Percentiles rank a stretch among this genome's conserved stretches.
phyloP scores from a whole-genome alignment of 2,329 filamentous ascomycete genomes.

The Pestalotiopsis sp. region DNA sequence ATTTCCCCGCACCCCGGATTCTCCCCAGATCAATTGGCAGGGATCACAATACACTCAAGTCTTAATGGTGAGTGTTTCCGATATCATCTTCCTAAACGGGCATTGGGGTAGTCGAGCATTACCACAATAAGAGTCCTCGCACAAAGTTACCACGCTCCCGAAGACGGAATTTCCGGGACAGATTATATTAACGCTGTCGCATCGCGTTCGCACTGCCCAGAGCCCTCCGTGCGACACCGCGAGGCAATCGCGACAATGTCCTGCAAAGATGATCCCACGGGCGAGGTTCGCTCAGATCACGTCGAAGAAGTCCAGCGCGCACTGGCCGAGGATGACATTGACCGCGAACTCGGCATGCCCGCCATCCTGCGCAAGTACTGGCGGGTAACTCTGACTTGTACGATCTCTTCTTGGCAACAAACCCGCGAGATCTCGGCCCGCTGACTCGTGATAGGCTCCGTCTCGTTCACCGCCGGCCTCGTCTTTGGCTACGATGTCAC shows the following conservation, averaged over 20 bases:
- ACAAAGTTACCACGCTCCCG: neutral
- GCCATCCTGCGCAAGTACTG: neutral
- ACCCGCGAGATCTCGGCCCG: neutral
- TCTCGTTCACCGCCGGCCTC: neutral
- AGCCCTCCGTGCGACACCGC: neutral
- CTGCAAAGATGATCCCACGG: neutral
- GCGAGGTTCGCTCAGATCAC: neutral
- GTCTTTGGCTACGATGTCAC: neutral
- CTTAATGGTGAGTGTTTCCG: neutral
- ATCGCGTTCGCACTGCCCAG: neutral
- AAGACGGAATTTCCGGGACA: neutral
- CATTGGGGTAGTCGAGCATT: neutral
- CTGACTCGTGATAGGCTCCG: neutral
- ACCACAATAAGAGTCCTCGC: neutral
- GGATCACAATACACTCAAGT: neutral
- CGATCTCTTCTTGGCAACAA: neutral
- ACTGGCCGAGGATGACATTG: neutral
- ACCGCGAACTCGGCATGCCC: neutral
- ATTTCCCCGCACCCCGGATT: neutral
- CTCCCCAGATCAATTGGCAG: neutral
- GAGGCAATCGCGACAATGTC: neutral
- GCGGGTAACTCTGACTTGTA: neutral
- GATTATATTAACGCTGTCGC: neutral
- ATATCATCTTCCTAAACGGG: neutral
- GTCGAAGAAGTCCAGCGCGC: neutral